Base-by-base conservation (phyloP, 768 basidiomycete genomes). In the Suillus brevipes region DNA sequence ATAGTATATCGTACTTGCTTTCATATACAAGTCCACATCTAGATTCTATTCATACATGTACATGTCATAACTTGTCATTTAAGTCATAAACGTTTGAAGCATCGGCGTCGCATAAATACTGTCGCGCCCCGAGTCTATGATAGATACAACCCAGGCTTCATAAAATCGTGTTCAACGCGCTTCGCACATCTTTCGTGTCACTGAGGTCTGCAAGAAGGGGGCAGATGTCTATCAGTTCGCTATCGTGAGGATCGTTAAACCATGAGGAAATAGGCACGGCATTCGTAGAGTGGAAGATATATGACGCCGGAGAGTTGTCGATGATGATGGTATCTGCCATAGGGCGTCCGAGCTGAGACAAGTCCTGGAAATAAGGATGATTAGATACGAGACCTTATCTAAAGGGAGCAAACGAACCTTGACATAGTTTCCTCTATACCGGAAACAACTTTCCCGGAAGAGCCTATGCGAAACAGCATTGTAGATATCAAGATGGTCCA, bases 361-460 rank as follows among this genome's bases (percentile, higher is more conserved):
- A 78, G 71, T 91, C 89, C 88, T 90, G 62, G 7, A 42, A 20
- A 34, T 14, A 55, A 57, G 52, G 18, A 56, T 65, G 9, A 53
- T 67, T n/a, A 50, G 56, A 66, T 34, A 50, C 60, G 47, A 42
- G 60, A 6, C 53, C 20, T 38, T 49, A n/a, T 47, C n/a, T 23
- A 6, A 12, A n/a, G 9, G 28, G 25, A 34, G 25, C 7, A 28
- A 64, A 71, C 83, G 52, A 61, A 94, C 94, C 86, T 97, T 97
- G 77, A 97, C 94, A 75, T 97, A 97, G 80, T 95, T 96, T 37
- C 94, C 95, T 77, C 89, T 91, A 79, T 96, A 94, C 72, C 95
- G 95, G 76, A 95, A 97, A 78, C 95, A 98, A 74, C 92, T 94
- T 78, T 98, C 95, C 65, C 95, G 82, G 85, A 96, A 98, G 49